These are phyloP conservation scores for Monosporascus sp. DNA, from an alignment of 2,329 filamentous ascomycete genomes.

Conservation along the genomic window DNA sequence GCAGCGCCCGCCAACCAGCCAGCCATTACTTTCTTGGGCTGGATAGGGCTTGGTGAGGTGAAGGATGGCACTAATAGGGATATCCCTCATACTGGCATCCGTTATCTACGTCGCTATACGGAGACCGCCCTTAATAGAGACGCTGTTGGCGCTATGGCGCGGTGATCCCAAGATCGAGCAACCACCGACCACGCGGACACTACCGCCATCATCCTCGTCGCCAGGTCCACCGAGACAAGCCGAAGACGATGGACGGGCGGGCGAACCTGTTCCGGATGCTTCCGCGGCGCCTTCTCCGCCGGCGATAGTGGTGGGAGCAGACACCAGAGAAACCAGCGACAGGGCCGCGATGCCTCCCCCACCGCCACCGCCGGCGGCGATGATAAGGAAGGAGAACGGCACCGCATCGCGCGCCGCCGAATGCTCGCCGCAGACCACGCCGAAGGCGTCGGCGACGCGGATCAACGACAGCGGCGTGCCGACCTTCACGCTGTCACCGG, in stretches of 20 bases:
- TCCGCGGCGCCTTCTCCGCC: slow-evolving; percentile 4
- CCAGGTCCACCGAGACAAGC: background rate
- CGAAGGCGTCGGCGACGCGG: slow-evolving; percentile 37
- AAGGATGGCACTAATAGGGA: slow-evolving; percentile 51
- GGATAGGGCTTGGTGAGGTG: too few species aligned
- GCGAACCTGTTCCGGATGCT: slow-evolving; percentile 2
- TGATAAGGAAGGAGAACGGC: slow-evolving; percentile 9
- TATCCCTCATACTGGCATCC: slow-evolving; percentile 58
- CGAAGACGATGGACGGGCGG: background rate
- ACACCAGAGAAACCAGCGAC: slow-evolving; percentile 14
- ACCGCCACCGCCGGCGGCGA: slow-evolving; percentile 13
- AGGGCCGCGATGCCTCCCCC: slow-evolving; percentile 34
- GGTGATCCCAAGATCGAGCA: slow-evolving; percentile 21
- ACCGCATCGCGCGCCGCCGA: slow-evolving; percentile 23
- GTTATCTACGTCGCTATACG: slow-evolving; percentile 52
- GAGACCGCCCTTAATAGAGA: slow-evolving; percentile 45
- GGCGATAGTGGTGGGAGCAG: slow-evolving; percentile 13
- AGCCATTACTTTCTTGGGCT: too few species aligned
- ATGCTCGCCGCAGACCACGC: slow-evolving; percentile 40
- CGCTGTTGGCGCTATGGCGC: slow-evolving; percentile 30
- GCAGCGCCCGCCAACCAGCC: too few species aligned
- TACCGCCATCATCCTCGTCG: slow-evolving; percentile 2
- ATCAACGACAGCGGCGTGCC: slow-evolving; percentile 31
- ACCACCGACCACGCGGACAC: slow-evolving; percentile 15
- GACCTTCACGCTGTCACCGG: slow-evolving; percentile 39